Evolutionary conservation across 169 alveolate genomes (phyloP).

Genomic region (Eimeria nieschulzi): DNA sequence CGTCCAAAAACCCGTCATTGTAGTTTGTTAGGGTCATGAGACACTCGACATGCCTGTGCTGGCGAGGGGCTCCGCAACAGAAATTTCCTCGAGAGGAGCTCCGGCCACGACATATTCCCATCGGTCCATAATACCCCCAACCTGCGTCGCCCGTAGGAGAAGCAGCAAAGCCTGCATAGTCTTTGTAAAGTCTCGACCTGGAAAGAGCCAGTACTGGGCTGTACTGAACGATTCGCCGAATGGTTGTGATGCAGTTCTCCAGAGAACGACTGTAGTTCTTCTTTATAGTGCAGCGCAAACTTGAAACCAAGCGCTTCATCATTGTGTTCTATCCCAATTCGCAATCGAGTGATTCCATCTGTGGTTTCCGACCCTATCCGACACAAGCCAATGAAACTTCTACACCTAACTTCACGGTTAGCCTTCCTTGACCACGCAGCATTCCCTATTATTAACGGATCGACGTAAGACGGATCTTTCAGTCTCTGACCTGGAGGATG

Average conservation of each 20-base stretch:
- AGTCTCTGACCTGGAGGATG: slow-evolving; percentile 79
- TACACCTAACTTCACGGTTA: too few relatives aligned
- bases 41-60: slow-evolving; percentile 69
- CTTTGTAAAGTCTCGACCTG: neutral
- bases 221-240: neutral
- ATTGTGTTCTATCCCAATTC: neutral
- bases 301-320: too few relatives aligned
- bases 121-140: slow-evolving; percentile 80
- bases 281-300: too few relatives aligned
- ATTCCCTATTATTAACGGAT: neutral
- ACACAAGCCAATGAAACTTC: too few relatives aligned
- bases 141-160: slow-evolving; percentile 34
- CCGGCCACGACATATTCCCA: slow-evolving; percentile 87
- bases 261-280: too few relatives aligned
- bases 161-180: too few relatives aligned
- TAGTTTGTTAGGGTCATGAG: neutral
- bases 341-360: neutral
- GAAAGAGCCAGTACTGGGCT: neutral
- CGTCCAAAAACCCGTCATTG: neutral
- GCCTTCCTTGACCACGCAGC: too few relatives aligned
- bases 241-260: neutral
- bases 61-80: slow-evolving; percentile 86
- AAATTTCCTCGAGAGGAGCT: slow-evolving; percentile 83
- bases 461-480: neutral
- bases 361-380: neutral